Base-by-base conservation (phyloP, 345 rosid genomes). In the Geranium rotundifolium region DNA sequence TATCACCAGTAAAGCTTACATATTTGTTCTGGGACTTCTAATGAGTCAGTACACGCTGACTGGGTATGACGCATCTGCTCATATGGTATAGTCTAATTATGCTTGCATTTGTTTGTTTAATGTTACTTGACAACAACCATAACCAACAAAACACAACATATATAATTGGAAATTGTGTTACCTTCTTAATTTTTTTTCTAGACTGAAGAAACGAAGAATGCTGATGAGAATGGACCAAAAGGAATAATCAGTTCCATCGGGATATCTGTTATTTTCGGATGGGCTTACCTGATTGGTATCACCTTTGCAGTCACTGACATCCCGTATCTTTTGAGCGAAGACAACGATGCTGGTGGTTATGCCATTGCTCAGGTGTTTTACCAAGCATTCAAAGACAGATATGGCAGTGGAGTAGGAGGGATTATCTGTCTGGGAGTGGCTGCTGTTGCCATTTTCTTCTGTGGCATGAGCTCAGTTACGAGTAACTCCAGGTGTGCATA, bases 31-130 rank as follows among this genome's bases (percentile, higher is more conserved):
- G 27, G 99, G 99, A 46, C 91, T 93, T 65, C 81, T 93, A 19
- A 87, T 93, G 99, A 89, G 91, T 73, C 97, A 93, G 73, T 89
- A 93, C 60, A 93, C 99, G 20, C 85, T 93, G 39, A 73, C 89
- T 17, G 99, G 97, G 17, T 89, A 89, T 61, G 97, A 93, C 76
- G 97, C 97, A 1, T 93, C 99, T 59, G 97, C 96, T 65, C 99
- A 89, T 77, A 85, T 93, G 98, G 98, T 92, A 73, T 64, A 34
- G 41, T 34, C 7, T 8, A 34, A 5, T 34, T 8, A 34, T 34
- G 41, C 6, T 5, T 34, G 41, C 10, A 34, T 34, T 34, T 34
- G 41, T 8, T 34, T 34, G 7, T 34, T 34, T 4, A 34, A 34
- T 34, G 41, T 34, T 34, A 34, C 41, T 34, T 34, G 41, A 8